Percentiles rank a stretch among this genome's conserved stretches.
Conservation (phyloP, 768 basidiomycete species). For the Tubosaeta sp. region DNA sequence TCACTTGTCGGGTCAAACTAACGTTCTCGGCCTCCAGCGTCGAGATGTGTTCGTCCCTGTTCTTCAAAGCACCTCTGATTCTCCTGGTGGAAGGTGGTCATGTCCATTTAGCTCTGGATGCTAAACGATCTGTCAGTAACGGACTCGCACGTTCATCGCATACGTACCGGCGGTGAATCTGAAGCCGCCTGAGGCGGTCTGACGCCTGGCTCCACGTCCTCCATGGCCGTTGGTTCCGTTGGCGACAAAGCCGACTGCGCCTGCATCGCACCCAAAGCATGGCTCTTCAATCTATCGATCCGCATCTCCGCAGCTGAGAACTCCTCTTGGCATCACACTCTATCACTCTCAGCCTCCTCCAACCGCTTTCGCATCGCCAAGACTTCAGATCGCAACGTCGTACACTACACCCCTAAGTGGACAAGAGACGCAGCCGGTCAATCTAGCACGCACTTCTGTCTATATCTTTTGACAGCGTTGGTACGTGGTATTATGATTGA, state of each 20-base stretch:
- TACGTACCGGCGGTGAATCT: conserved; percentile 72
- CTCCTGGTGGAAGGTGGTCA: conserved; percentile 36
- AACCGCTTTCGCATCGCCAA: conserved; percentile 46
- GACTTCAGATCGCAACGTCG: conserved; percentile 52
- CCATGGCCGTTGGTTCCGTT: conserved; percentile 27
- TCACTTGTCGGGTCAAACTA: conserved; percentile 42
- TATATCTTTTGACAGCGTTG: conserved; percentile 48
- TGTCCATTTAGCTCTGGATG: conserved; percentile 38
- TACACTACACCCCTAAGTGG: too few relatives aligned
- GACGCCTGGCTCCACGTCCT: conserved; percentile 33
- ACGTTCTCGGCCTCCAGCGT: conserved; percentile 46
- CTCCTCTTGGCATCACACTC: conserved; percentile 44
- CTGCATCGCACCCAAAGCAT: conserved; percentile 45
- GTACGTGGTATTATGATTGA: conserved; percentile 38
- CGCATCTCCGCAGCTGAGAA: conserved; percentile 58
- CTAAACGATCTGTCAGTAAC: conserved; percentile 39
- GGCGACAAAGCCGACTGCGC: conserved; percentile 33
- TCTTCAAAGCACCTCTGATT: conserved; percentile 33
- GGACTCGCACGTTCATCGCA: conserved; percentile 29
- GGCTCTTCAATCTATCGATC: conserved; percentile 55
- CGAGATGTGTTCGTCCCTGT: conserved; percentile 40
- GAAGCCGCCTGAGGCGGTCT: conserved; percentile 45
- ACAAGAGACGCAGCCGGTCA: too few relatives aligned
- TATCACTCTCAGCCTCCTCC: conserved; percentile 45
- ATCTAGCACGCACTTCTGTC: conserved; percentile 49